Evolutionary conservation across 83 land plant genomes (phyloP), one percentile per base, ranked within the genome.

Genomic region (Diphasiastrum complanatum): DNA sequence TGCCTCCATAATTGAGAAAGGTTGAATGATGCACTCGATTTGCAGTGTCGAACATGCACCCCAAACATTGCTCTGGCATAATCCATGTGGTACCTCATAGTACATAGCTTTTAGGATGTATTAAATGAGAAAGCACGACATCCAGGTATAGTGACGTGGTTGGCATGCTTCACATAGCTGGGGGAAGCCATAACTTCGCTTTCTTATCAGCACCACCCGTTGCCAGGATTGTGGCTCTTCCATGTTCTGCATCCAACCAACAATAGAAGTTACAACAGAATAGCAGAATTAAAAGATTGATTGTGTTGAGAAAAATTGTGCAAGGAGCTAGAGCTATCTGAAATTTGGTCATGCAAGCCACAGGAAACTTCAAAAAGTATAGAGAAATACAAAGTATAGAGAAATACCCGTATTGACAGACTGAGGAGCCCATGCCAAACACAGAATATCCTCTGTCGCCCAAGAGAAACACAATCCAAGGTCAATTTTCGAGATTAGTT

Each of bases 171-270:
- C 54, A 65, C 30, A 65, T 30, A 34, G 36, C 1, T 28, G 88
- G 97, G 51, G 91, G 75, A 33, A 45, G 61, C 91, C 91, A 85
- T 28, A 90, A 53, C 69, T 86, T 90, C 27, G 86, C 88, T 71
- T 81, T 86, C 73, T 83, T 90, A 71, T 85, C 91, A 19, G 58
- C 38, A 61, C 88, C 65, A 11, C 79, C 68, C 6, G 85, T 85
- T 28, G 88, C 96, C 25, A 90, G 49, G 60, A 90, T 62, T 58
- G 56, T 31, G 16, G 76, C 54, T 30, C 49, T 65, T 6, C 61
- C 73, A 32, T 61, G 65, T 28, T 79, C 91, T 86, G 80, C 31
- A 60, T 51, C 45, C 49, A 45, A 57, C 36, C 56, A 64, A 33
- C 29, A 34, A n/a, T n/a, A n/a, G n/a, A n/a, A n/a, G n/a, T n/a